These are phyloP conservation scores for Tuber borchii DNA, from an alignment of 495 filamentous ascomycete genomes.

Conservation along the genomic window DNA sequence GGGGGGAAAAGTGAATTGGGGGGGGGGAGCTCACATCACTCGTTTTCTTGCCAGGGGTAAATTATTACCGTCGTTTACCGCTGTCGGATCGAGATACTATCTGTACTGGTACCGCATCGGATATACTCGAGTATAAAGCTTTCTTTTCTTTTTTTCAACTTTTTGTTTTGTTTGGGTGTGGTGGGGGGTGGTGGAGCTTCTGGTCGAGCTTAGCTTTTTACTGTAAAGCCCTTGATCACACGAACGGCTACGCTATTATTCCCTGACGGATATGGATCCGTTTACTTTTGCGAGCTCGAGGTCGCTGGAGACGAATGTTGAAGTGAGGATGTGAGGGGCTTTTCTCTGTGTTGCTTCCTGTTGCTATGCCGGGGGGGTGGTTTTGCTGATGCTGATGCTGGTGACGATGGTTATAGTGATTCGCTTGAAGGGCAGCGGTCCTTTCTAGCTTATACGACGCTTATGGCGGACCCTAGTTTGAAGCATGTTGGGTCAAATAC, in stretches of 20 bases:
- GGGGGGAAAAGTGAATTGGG: background rate
- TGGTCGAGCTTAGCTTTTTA: background rate
- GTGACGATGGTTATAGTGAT: constrained; percentile 51
- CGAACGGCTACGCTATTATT: constrained; percentile 14
- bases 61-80: background rate
- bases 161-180: background rate
- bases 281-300: constrained; percentile 90
- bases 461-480: constrained; percentile 69
- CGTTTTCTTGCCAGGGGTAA: background rate
- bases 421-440: constrained; percentile 80
- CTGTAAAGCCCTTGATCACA: background rate
- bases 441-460: constrained; percentile 67
- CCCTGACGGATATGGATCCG: constrained; percentile 62
- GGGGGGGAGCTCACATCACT: background rate
- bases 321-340: constrained; percentile 68
- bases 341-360: constrained; percentile 9
- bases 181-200: background rate
- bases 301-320: constrained; percentile 66
- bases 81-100: background rate
- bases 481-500: constrained; percentile 77
- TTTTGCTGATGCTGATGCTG: background rate
- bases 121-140: constrained; percentile 5
- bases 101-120: background rate
- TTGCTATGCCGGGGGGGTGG: constrained; percentile 15
- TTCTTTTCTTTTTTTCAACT: background rate